phyloP scores from a whole-genome alignment of 768 basidiomycete species.

The Lactarius evosmus region DNA sequence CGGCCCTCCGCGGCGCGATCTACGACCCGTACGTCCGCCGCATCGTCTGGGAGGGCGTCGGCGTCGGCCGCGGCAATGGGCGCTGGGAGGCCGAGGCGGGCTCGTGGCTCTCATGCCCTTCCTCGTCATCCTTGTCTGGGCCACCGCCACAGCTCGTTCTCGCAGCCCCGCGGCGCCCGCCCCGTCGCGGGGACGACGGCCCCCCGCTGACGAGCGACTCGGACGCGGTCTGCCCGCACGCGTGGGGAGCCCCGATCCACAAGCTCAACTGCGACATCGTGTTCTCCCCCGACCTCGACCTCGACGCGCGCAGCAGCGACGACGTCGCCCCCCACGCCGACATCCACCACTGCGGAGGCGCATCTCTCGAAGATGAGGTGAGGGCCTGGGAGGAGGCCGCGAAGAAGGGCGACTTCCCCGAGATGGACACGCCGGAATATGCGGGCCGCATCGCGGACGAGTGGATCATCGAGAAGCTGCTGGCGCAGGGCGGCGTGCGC shows the following conservation, averaged over 20 bases:
- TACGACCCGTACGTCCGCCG: conserved; percentile 87
- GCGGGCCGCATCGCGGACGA: conserved; percentile 60
- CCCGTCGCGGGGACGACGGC: conserved; percentile 9
- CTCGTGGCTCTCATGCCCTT: conserved; percentile 68
- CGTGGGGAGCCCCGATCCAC: conserved; percentile 74
- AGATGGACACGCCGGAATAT: conserved; percentile 83
- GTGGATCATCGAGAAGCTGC: conserved; percentile 74
- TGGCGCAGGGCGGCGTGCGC: conserved; percentile 80
- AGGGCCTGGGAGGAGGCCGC: conserved; percentile 12
- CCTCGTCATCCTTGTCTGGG: conserved; percentile 12
- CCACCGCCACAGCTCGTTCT: neutral
- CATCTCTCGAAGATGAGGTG: conserved; percentile 19
- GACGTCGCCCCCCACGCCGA: neutral
- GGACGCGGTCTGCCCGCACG: conserved; percentile 64
- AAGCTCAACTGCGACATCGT: conserved; percentile 77
- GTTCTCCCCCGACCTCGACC: conserved; percentile 72
- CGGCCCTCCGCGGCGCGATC: conserved; percentile 67
- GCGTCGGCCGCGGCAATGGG: conserved; percentile 34
- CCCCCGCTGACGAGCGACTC: conserved; percentile 42
- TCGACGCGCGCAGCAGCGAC: conserved; percentile 40
- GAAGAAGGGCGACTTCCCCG: conserved; percentile 43
- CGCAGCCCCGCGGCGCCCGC: neutral
- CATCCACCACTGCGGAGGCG: conserved; percentile 21
- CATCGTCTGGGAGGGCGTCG: conserved; percentile 81
- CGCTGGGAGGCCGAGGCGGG: conserved; percentile 57